Percentiles rank a stretch among this genome's conserved stretches.
These are phyloP conservation scores for Penicillium sumatraense DNA, from an alignment of 2,329 filamentous ascomycete species.

Conservation along the genomic window DNA sequence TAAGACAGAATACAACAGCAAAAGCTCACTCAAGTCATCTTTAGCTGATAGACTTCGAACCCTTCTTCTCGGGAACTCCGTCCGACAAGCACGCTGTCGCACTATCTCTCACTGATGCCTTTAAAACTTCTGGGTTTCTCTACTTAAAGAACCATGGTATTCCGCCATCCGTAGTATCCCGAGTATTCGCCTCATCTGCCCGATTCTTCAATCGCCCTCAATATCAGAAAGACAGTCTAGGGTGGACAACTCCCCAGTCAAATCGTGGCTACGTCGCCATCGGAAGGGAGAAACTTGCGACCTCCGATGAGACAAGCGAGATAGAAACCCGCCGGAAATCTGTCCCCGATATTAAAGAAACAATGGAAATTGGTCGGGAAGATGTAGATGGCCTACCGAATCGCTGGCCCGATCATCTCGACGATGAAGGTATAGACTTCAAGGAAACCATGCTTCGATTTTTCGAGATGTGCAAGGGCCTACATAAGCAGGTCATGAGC, in stretches of 20 bases:
- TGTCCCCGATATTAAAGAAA: conserved; percentile 60
- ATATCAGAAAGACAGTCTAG: conserved; percentile 66
- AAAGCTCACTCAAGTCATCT: conserved; percentile 3
- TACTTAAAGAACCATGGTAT: conserved; percentile 84
- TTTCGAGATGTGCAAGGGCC: conserved; percentile 70
- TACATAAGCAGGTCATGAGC: conserved; percentile 81
- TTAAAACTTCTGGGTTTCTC: conserved; percentile 86
- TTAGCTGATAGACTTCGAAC: conserved; percentile 78
- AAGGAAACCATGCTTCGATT: conserved; percentile 75
- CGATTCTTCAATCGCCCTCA: conserved; percentile 70
- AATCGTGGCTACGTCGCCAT: conserved; percentile 75
- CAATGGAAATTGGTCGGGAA: conserved; percentile 65
- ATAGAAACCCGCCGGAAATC: conserved; percentile 62
- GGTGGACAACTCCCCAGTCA: conserved; percentile 73
- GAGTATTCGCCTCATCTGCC: conserved; percentile 70
- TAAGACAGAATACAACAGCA: no score
- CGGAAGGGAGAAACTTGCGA: conserved; percentile 73
- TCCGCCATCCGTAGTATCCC: conserved; percentile 59
- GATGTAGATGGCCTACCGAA: conserved; percentile 70
- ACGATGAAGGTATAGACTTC: conserved; percentile 64
- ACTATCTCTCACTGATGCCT: conserved; percentile 73
- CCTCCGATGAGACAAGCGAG: conserved; percentile 58
- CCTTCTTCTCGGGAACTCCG: conserved; percentile 68
- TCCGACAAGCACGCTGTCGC: conserved; percentile 68
- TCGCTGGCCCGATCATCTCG: conserved; percentile 70